Percentiles rank a stretch among this genome's conserved stretches.
Conservation (phyloP, 2,329 filamentous ascomycete species). For the Trematosphaeria pertusa region DNA sequence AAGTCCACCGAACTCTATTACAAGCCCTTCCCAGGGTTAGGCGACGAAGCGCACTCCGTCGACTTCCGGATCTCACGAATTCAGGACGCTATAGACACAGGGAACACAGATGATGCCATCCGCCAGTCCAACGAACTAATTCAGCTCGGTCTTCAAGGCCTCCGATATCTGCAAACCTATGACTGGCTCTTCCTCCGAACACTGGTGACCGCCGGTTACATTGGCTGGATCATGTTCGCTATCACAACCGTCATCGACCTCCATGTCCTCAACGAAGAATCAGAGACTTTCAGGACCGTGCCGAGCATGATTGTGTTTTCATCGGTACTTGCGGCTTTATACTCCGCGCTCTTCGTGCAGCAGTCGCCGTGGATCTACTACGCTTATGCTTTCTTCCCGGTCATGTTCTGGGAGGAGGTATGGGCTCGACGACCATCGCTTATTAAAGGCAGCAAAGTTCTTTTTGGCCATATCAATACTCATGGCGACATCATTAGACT, state of each 20-base stretch:
- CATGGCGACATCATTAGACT: constrained; percentile 65
- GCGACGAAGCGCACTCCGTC: constrained; percentile 66
- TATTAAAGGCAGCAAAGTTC: constrained; percentile 66
- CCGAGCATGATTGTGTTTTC: constrained; percentile 72
- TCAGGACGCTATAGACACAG: constrained; percentile 68
- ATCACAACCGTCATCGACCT: constrained; percentile 87
- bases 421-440: constrained; percentile 78
- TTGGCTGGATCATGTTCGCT: constrained; percentile 95
- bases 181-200: constrained; percentile 96
- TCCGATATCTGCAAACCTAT: constrained; percentile 96
- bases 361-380: constrained; percentile 86
- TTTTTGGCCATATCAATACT: constrained; percentile 74
- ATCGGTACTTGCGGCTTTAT: constrained; percentile 76
- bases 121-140: constrained; percentile 78
- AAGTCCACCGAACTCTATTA: constrained; percentile 77
- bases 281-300: constrained; percentile 68
- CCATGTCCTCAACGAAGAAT: constrained; percentile 78
- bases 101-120: constrained; percentile 78
- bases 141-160: constrained; percentile 76
- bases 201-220: constrained; percentile 86
- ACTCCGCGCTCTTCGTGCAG: constrained; percentile 79
- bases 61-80: constrained; percentile 74
- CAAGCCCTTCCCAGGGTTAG: constrained; percentile 75
- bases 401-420: constrained; percentile 96
- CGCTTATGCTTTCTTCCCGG: constrained; percentile 87